Percentiles rank a stretch among this genome's conserved stretches.
These are phyloP conservation scores for Backusella liffmaniae DNA, from an alignment of 192 early-diverging fungal species.

Conservation along the genomic window DNA sequence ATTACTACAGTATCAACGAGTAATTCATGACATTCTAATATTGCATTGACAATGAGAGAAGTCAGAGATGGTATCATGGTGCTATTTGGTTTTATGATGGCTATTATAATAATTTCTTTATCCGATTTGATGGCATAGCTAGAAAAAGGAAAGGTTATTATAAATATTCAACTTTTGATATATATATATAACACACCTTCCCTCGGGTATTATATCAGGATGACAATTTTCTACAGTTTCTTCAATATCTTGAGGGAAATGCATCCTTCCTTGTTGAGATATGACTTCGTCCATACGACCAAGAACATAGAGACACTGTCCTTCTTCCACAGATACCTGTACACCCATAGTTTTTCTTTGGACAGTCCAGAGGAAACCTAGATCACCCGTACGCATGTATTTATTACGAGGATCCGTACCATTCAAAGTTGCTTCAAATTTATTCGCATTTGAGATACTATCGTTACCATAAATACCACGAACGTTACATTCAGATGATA, in stretches of 20 bases:
- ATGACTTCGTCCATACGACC: conserved; percentile 70
- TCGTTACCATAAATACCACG: conserved; percentile 41
- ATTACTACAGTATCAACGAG: conserved; percentile 15
- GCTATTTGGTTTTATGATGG: conserved; percentile 1
- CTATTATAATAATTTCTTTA: conserved; percentile 13
- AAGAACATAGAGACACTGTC: conserved; percentile 73
- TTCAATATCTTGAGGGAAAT: conserved; percentile 78
- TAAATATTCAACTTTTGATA: neutral
- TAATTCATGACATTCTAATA: conserved; percentile 12
- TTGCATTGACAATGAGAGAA: conserved; percentile 9
- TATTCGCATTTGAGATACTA: conserved; percentile 28
- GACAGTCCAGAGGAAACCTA: conserved; percentile 82
- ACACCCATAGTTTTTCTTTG: conserved; percentile 16
- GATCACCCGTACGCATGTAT: conserved; percentile 79
- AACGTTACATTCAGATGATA: conserved; percentile 59
- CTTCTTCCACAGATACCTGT: conserved; percentile 50
- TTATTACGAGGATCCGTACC: conserved; percentile 55
- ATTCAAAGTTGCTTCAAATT: conserved; percentile 52
- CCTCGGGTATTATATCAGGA: conserved; percentile 45
- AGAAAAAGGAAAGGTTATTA: neutral
- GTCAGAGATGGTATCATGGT: neutral
- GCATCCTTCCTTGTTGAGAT: conserved; percentile 64
- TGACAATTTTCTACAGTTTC: conserved; percentile 65
- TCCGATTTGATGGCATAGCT: conserved; percentile 14
- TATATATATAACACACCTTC: conserved; percentile 37